These are phyloP conservation scores for Scalesia atractyloides DNA, from an alignment of 129 eudicot species.

Conservation along the genomic window DNA sequence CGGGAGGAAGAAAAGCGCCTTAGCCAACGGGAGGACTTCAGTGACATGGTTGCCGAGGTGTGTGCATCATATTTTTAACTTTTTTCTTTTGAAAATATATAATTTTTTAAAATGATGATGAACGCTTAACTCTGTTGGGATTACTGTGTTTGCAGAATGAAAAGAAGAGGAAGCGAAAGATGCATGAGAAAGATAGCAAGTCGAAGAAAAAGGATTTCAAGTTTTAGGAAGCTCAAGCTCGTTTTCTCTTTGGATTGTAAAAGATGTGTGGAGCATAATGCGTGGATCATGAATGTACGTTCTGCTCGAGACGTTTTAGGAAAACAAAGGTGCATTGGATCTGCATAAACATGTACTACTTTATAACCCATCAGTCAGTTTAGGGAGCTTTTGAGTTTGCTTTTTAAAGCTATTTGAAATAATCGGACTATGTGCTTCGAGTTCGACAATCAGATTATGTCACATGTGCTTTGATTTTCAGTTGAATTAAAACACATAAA, in stretches of 20 bases:
- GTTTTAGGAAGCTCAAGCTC: slow-evolving; percentile 39
- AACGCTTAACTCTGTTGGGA: background rate
- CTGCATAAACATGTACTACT: slow-evolving; percentile 13
- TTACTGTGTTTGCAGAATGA: slow-evolving; percentile 53
- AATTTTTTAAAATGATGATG: background rate
- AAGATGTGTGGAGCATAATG: background rate
- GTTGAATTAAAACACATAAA: no score
- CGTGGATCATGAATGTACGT: background rate
- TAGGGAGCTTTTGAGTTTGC: background rate
- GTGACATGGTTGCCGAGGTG: slow-evolving; percentile 99
- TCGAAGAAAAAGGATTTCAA: slow-evolving; percentile 92
- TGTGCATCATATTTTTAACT: slow-evolving; percentile 4
- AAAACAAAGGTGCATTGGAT: background rate
- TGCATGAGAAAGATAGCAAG: slow-evolving; percentile 79
- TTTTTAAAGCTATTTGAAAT: background rate
- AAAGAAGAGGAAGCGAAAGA: slow-evolving; percentile 83
- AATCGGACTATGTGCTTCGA: background rate
- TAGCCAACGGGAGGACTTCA: slow-evolving; percentile 89
- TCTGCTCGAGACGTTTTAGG: background rate
- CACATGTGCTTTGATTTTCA: no score
- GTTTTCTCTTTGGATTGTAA: background rate
- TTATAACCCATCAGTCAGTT: background rate
- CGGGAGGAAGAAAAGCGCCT: slow-evolving; percentile 94
- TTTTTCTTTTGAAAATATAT: background rate
- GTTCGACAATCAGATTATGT: background rate